Evolutionary conservation across 2,329 filamentous ascomycete genomes (phyloP), one percentile per base, ranked within the genome.

Genomic region (Aspergillus sp.): DNA sequence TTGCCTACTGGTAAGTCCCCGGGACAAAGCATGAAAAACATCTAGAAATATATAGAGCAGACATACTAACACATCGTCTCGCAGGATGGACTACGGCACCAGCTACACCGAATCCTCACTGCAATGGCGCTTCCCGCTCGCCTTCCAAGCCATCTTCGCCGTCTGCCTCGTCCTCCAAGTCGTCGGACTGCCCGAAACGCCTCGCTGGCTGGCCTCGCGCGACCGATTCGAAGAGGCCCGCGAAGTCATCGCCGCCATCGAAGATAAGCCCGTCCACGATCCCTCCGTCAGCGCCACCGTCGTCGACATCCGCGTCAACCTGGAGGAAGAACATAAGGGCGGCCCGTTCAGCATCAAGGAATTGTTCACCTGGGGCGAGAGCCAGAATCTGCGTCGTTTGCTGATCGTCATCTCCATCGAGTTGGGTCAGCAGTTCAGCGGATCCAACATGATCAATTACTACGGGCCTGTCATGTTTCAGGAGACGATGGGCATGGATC

Each of bases 401-500:
- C 60, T 75, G 6, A 65, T 77, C 50, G 69, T 68, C 54, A 70
- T 69, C 50, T 64, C 70, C n/a, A 69, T 75, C 49, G 71, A 77
- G 20, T 62, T 76, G 7, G 69, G 71, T 7, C 75, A 78, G 49
- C 74, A 76, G 32, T 74, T 75, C 22, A 74, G 73, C 3, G 74
- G 74, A 0, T 71, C 67, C 0, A 76, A 75, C 52, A 72, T 77
- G 68, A 75, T 77, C n/a, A 77, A 74, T 18, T 77, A 76, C 60
- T 80, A 80, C 49, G 72, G 74, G 0, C 74, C 78, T 0, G 66
- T 74, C 0, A 73, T 81, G 20, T 77, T 77, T 51, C 66, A 78
- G 49, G 63, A 73, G 1, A 73, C 71, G 10, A 78, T 80, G 72
- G 63, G 70, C 2, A 61, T 81, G 4, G 69, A 70, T 12, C 76